Evolutionary conservation across 345 rosid genomes (phyloP), one percentile per base, ranked within the genome.

Genomic region (Camelina laxa): DNA sequence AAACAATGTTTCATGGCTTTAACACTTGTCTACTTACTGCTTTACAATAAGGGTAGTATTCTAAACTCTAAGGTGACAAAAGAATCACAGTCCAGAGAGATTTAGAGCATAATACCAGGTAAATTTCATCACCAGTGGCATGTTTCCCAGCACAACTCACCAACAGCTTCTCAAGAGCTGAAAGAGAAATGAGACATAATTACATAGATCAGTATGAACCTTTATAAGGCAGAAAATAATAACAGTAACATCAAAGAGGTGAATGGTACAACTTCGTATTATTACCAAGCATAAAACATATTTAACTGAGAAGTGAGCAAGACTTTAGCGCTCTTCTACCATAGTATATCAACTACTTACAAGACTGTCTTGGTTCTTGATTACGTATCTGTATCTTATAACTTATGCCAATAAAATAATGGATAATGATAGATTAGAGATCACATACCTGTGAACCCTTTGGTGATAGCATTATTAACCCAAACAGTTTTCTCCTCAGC

Each of bases 121-220:
- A 86, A 84, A 89, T 83, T 78, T 87, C 87, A 74, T 88, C 89
- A 55, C 92, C 94, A 27, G 87, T 88, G 0, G 96, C 97, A 79
- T 86, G 90, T 80, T 77, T 85, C 60, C 98, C 90, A 70, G 94
- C 80, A 39, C 64, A 83, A 67, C 64, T 85, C 69, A 77, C 84
- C 58, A 93, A 78, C 39, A 91, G 84, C 81, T 82, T 80, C 85
- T 89, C 94, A 10, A 91, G 88, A 10, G 92, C 93, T 93, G 84
- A 79, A 74, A 79, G 61, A 80, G 47, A 69, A 38, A 41, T 1
- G 47, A 69, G 24, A 56, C 51, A 70, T 68, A 49, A 55, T 42
- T 42, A 42, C 20, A 47, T 11, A 59, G 30, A 27, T 59, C 27
- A 17, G 15, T 17, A 17, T 16, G 21, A 17, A 66, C n/a, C 17